These are phyloP conservation scores for Phytophthora aleatoria DNA, from an alignment of 352 stramenopile species.

Conservation along the genomic window DNA sequence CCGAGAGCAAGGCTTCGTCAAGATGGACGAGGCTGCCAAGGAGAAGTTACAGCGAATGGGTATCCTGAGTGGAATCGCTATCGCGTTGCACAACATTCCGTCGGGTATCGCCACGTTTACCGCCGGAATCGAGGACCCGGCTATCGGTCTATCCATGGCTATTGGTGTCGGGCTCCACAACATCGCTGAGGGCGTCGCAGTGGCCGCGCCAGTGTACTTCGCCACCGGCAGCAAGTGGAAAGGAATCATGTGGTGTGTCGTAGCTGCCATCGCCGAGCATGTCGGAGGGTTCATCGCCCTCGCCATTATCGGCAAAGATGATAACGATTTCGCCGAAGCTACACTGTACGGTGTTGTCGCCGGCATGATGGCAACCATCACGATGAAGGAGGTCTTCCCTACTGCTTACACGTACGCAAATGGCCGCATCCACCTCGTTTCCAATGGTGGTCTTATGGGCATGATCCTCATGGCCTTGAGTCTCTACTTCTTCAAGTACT, in stretches of 20 bases:
- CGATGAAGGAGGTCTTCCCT: conserved; percentile 89
- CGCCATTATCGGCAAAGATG: conserved; percentile 57
- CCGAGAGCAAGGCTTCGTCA: conserved; percentile 23
- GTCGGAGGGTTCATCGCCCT: conserved; percentile 89
- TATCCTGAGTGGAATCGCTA: conserved; percentile 92
- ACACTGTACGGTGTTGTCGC: conserved; percentile 91
- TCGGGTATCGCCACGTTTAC: conserved; percentile 97
- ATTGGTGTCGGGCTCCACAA: conserved; percentile 97
- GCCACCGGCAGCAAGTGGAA: conserved; percentile 94
- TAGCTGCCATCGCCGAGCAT: conserved; percentile 91
- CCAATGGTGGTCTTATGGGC: conserved; percentile 74
- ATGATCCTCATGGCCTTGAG: conserved; percentile 92
- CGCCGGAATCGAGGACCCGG: conserved; percentile 84
- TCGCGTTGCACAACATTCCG: conserved; percentile 97
- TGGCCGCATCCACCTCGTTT: conserved; percentile 78
- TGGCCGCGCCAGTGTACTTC: conserved; percentile 97
- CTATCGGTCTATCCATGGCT: conserved; percentile 88
- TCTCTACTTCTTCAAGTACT: conserved; percentile 86
- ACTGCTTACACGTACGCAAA: conserved; percentile 90
- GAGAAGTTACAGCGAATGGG: conserved; percentile 84
- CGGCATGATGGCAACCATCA: conserved; percentile 96
- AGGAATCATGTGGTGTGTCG: conserved; percentile 93
- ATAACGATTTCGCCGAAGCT: conserved; percentile 61
- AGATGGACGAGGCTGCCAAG: conserved; percentile 49
- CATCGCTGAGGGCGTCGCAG: conserved; percentile 95